phyloP scores from a whole-genome alignment of 768 basidiomycete species.

The Phlegmacium glaucopus region DNA sequence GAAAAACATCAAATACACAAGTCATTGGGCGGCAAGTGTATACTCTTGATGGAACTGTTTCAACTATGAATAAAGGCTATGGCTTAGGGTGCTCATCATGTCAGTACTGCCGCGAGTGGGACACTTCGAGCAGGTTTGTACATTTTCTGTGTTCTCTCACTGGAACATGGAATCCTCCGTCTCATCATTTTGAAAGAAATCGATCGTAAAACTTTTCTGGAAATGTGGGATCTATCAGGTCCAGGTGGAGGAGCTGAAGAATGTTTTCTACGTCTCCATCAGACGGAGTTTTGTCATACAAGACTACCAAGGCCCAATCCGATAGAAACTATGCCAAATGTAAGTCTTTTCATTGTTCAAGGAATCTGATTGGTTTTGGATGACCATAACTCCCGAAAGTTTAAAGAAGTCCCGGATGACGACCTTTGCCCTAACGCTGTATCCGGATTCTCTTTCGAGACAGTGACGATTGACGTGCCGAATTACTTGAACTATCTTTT shows the following conservation, averaged over 20 bases:
- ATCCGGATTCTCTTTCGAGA: slow-evolving; percentile 52
- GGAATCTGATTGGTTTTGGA: neutral
- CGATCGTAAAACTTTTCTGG: slow-evolving; percentile 65
- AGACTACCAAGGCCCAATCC: slow-evolving; percentile 33
- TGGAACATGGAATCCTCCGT: slow-evolving; percentile 27
- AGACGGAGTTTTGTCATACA: slow-evolving; percentile 56
- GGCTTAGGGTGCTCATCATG: slow-evolving; percentile 77
- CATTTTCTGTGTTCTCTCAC: neutral
- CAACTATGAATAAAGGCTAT: neutral
- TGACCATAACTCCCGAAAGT: slow-evolving; percentile 11
- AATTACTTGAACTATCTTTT: slow-evolving; percentile 64
- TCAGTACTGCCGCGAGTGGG: slow-evolving; percentile 49
- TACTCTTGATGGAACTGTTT: neutral
- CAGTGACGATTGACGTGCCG: slow-evolving; percentile 61
- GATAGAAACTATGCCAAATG: slow-evolving; percentile 50
- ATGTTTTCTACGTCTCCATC: slow-evolving; percentile 61
- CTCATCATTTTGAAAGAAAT: slow-evolving; percentile 51
- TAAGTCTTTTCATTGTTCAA: slow-evolving; percentile 19
- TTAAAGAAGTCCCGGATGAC: slow-evolving; percentile 31
- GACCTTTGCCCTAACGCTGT: slow-evolving; percentile 39
- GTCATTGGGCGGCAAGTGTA: slow-evolving; percentile 72
- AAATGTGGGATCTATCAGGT: slow-evolving; percentile 67
- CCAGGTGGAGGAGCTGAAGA: slow-evolving; percentile 50
- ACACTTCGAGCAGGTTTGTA: slow-evolving; percentile 42
- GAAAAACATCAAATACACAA: slow-evolving; percentile 66